Conservation (phyloP, 164 flowering plant species). For the Vitis vinifera region DNA sequence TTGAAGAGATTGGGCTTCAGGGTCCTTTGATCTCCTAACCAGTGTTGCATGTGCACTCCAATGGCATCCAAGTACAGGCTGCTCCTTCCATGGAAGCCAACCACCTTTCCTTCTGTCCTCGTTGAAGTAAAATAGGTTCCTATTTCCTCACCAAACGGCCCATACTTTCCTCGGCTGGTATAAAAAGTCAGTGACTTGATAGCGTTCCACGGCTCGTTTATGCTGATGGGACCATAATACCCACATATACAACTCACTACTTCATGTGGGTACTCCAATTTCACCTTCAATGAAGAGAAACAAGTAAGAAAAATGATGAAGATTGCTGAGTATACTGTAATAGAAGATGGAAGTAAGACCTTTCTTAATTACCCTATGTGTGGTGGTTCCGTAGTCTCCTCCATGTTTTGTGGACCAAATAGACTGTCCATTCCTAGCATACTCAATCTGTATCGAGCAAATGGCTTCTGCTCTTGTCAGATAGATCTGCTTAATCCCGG, state of each 20-base stretch:
- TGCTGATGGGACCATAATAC: constrained; percentile 43
- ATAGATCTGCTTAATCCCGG: constrained; percentile 67
- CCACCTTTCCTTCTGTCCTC: constrained; percentile 72
- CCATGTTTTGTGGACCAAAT: constrained; percentile 81
- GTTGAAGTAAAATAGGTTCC: constrained; percentile 74
- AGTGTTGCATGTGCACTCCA: constrained; percentile 89
- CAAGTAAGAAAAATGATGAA: too few relatives aligned
- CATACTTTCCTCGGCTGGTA: constrained; percentile 65
- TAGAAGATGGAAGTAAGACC: too few relatives aligned
- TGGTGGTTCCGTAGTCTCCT: constrained; percentile 39
- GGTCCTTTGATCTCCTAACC: constrained; percentile 50
- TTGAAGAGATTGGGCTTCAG: constrained; percentile 27
- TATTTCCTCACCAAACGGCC: constrained; percentile 78
- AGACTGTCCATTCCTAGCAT: constrained; percentile 72
- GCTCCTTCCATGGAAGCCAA: constrained; percentile 87
- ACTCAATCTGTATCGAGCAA: constrained; percentile 69
- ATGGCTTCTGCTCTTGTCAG: constrained; percentile 55
- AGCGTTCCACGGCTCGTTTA: constrained; percentile 34
- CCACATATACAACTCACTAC: constrained; percentile 65
- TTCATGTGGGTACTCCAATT: constrained; percentile 68
- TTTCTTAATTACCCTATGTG: constrained; percentile 44
- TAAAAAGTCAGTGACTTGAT: constrained; percentile 63
- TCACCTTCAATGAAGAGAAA: constrained; percentile 41
- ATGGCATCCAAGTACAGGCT: constrained; percentile 73
- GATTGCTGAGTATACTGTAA: too few relatives aligned